Percentiles rank a stretch among this genome's conserved stretches.
Conservation (phyloP, 2,329 filamentous ascomycete species). For the Trichophaea hybrida region DNA sequence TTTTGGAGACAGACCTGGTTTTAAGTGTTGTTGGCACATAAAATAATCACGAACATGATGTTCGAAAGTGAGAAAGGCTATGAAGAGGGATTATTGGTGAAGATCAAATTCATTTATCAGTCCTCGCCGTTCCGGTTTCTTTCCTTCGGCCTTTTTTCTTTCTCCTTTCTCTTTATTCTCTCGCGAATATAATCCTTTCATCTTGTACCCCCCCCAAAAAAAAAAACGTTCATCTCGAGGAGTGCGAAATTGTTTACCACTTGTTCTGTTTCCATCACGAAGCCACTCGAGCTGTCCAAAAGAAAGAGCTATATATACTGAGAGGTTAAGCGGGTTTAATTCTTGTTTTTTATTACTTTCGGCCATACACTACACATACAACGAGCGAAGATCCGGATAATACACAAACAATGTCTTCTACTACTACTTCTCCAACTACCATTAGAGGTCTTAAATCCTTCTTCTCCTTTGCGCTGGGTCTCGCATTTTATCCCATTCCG, state of each 20-base stretch:
- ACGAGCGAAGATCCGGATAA: background rate
- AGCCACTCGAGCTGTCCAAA: too few species aligned
- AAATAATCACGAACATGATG: too few species aligned
- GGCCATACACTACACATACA: background rate
- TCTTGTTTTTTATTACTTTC: background rate
- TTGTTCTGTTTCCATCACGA: too few species aligned
- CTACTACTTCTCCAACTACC: background rate
- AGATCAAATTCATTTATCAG: background rate
- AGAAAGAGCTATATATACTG: background rate
- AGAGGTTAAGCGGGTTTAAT: background rate
- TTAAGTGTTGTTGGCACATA: too few species aligned
- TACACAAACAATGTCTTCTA: background rate
- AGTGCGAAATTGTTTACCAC: too few species aligned
- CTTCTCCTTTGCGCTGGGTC: background rate
- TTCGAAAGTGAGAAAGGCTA: too few species aligned
- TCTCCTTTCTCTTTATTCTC: background rate
- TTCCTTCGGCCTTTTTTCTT: background rate
- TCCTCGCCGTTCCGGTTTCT: background rate
- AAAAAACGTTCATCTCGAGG: too few species aligned
- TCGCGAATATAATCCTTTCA: background rate
- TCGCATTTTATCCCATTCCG: slow-evolving; percentile 1
- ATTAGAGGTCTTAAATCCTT: background rate
- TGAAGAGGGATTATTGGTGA: background rate
- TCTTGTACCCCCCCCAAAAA: too few species aligned
- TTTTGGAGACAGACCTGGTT: background rate